These are phyloP conservation scores for Westerdykella sp. DNA, from an alignment of 2,329 filamentous ascomycete genomes.

Conservation along the genomic window DNA sequence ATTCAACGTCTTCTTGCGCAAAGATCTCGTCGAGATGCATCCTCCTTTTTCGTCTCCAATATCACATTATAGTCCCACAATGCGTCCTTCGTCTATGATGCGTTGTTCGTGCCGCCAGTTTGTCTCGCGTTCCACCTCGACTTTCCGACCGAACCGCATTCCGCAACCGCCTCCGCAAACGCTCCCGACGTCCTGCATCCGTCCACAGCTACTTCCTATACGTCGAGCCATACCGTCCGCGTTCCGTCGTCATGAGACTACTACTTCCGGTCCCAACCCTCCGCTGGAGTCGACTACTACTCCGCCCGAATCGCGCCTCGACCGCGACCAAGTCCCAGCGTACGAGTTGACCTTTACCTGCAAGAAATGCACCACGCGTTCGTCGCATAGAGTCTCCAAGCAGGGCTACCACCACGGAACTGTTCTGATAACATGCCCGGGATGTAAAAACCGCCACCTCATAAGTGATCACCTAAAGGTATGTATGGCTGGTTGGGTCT, in stretches of 20 bases:
- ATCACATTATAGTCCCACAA: conserved; percentile 3
- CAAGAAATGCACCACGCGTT: conserved; percentile 72
- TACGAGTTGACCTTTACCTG: conserved; percentile 93
- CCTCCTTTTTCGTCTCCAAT: no score
- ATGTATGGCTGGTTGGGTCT: neutral
- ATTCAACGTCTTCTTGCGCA: no score
- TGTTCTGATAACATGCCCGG: conserved; percentile 80
- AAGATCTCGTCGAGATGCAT: no score
- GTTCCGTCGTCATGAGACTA: conserved; percentile 22
- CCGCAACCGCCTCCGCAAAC: conserved; percentile 6
- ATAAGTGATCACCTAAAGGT: conserved; percentile 83
- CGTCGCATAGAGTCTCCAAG: conserved; percentile 81
- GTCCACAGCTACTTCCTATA: conserved; percentile 2
- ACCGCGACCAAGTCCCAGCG: conserved; percentile 50
- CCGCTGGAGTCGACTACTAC: conserved; percentile 21
- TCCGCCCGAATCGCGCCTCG: conserved; percentile 31
- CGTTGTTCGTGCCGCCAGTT: conserved; percentile 17
- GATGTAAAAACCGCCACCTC: conserved; percentile 79
- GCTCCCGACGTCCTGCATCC: neutral
- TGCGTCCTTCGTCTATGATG: conserved; percentile 22
- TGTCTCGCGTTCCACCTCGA: conserved; percentile 11
- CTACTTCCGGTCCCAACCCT: conserved; percentile 10
- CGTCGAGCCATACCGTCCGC: conserved; percentile 4
- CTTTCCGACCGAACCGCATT: conserved; percentile 16
- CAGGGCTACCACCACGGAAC: conserved; percentile 92